These are phyloP conservation scores for Dictyostelium capitatum DNA, from an alignment of 78 protist species.

Conservation along the genomic window DNA sequence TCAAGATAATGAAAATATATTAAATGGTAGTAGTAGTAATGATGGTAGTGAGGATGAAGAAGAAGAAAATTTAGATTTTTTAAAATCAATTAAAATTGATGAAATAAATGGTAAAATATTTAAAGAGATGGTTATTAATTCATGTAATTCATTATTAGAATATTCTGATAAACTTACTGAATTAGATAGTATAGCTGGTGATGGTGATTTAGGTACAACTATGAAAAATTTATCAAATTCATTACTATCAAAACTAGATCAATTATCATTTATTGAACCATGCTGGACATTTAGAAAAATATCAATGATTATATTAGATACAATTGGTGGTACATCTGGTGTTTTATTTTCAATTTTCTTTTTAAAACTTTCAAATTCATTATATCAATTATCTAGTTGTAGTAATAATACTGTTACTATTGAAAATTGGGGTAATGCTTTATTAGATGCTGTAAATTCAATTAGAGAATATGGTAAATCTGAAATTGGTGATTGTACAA, in stretches of 20 bases:
- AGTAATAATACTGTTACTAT: neutral
- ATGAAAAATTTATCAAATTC: constrained; percentile 15
- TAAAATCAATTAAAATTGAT: neutral
- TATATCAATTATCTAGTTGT: neutral
- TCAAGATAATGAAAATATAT: neutral
- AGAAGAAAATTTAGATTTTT: neutral
- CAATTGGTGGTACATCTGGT: constrained; percentile 51
- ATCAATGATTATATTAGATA: constrained; percentile 4
- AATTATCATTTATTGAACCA: constrained; percentile 31
- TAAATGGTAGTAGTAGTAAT: neutral
- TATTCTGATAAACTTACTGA: constrained; percentile 27
- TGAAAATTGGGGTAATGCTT: constrained; percentile 18
- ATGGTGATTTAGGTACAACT: constrained; percentile 81
- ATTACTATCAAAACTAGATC: neutral
- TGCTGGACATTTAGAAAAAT: constrained; percentile 45
- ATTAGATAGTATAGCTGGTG: constrained; percentile 70
- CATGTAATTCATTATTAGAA: constrained; percentile 24
- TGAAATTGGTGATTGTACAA: constrained; percentile 72
- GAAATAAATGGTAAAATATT: neutral
- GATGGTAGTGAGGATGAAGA: no score
- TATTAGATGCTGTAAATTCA: constrained; percentile 15
- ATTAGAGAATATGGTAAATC: constrained; percentile 43
- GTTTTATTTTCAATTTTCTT: constrained; percentile 60
- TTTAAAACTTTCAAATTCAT: constrained; percentile 16
- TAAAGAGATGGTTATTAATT: neutral